Evolutionary conservation across 768 basidiomycete genomes (phyloP), one percentile per base, ranked within the genome.

Genomic region (Polyporus arcularius): DNA sequence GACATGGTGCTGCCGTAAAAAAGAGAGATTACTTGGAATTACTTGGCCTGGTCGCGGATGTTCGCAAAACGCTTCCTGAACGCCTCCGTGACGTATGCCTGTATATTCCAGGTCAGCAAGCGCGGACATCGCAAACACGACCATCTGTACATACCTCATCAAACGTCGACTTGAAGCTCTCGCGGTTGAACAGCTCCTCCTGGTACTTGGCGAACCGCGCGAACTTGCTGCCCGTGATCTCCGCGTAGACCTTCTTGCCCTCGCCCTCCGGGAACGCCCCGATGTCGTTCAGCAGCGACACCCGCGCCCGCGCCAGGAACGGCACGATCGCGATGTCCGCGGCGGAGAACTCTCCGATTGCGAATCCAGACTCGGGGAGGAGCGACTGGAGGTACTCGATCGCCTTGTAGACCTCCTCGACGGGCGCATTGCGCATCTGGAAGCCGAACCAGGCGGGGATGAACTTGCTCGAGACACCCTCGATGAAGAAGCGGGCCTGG

Each of bases 311-410:
- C n/a, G 79, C 85, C 14, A 88, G 65, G 78, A 88, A 86, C 1
- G 89, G 85, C 4, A 80, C 73, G 28, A 88, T 68, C 0, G 85
- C 82, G 6, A 83, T 80, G 64, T 89, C 89, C 12, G 87, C 88
- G 53, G 83, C 81, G n/a, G 80, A 84, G 70, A 79, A 89, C 26
- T 74, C 68, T 3, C 76, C 77, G 12, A 75, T 48, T 1, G 68
- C 84, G 48, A 75, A 85, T 39, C 81, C 82, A 43, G 78, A 74
- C 6, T 69, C 64, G 0, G 84, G 81, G 35, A 90, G 75, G 28
- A 83, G 73, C 4, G 62, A 65, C 69, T 88, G 86, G 35, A 85
- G 65, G 31, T 70, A 71, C 53, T 85, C 80, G 45, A 85, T 66
- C 0, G 74, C 82, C 10, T 64, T 62, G 26, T 82, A 67, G 47